A percentile compares a stretch with the other conserved stretches of the same genome.
phyloP scores from a whole-genome alignment of 164 flowering plant genomes.

The Chimonanthus salicifolius region DNA sequence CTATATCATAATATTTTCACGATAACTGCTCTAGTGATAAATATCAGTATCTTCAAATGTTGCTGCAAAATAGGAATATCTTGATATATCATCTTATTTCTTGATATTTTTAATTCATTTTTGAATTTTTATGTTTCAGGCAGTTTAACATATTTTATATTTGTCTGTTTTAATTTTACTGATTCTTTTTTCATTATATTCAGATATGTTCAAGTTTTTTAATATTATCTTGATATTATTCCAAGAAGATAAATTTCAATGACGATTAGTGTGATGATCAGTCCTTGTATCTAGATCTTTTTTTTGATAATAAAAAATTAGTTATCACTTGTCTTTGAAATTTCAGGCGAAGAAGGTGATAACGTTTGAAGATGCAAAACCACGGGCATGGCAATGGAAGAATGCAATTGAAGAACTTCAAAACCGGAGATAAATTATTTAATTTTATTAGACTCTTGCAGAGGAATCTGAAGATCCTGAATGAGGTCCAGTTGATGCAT shows the following conservation, averaged over 20 bases:
- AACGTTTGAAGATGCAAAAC: conserved; percentile 88
- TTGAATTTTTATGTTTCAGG: too few relatives aligned
- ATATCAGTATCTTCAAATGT: too few relatives aligned
- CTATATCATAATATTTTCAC: too few relatives aligned
- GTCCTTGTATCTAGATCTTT: too few relatives aligned
- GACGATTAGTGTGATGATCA: too few relatives aligned
- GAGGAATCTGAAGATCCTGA: conserved; percentile 1
- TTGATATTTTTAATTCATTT: background rate
- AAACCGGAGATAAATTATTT: conserved; percentile 43
- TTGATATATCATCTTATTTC: background rate
- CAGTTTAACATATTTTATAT: too few relatives aligned
- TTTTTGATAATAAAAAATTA: too few relatives aligned
- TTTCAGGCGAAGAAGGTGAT: conserved; percentile 89
- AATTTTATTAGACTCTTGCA: background rate
- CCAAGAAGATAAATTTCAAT: too few relatives aligned
- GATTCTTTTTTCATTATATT: too few relatives aligned
- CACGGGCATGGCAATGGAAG: conserved; percentile 93
- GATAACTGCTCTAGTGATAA: too few relatives aligned
- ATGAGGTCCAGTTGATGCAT: conserved; percentile 1
- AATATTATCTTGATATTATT: background rate
- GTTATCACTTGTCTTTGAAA: background rate
- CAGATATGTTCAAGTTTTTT: background rate
- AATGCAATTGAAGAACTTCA: conserved; percentile 90
- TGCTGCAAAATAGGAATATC: background rate
- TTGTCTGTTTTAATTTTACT: too few relatives aligned